Evolutionary conservation across 2,329 filamentous ascomycete genomes (phyloP).

Genomic region (Clonostachys byssicola): DNA sequence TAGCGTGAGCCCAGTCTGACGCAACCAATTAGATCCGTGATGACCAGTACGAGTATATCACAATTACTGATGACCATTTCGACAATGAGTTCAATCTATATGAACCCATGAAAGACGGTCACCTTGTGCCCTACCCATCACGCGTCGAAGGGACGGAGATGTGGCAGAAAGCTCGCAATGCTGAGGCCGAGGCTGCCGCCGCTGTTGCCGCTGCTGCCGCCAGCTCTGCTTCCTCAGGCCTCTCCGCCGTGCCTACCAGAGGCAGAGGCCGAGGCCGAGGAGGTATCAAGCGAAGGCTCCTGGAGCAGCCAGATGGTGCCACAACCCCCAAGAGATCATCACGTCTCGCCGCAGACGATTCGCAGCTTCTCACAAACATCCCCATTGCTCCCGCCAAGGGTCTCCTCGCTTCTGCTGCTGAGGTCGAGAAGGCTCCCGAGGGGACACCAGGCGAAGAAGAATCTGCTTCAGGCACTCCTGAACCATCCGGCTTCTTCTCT

Average conservation of each 20-base stretch:
- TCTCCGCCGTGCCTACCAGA: constrained; percentile 22
- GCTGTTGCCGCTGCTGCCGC: constrained; percentile 14
- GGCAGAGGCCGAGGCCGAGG: constrained; percentile 25
- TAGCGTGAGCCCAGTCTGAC: neutral
- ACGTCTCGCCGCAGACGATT: constrained; percentile 22
- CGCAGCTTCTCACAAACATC: constrained; percentile 13
- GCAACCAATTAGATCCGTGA: constrained; percentile 25
- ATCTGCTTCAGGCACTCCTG: constrained; percentile 27
- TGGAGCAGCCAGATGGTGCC: constrained; percentile 42
- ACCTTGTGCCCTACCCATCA: constrained; percentile 39
- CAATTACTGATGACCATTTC: constrained; percentile 37
- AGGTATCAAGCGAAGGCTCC: constrained; percentile 44
- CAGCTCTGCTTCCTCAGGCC: constrained; percentile 1
- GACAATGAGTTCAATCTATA: constrained; percentile 37
- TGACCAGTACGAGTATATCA: constrained; percentile 38
- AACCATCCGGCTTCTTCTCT: constrained; percentile 16
- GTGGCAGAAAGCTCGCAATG: constrained; percentile 28
- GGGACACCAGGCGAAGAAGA: constrained; percentile 25
- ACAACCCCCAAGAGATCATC: constrained; percentile 42
- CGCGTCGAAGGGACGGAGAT: constrained; percentile 35
- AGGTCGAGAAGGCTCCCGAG: constrained; percentile 25
- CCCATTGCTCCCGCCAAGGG: constrained; percentile 29
- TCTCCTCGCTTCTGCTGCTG: constrained; percentile 30
- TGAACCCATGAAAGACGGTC: constrained; percentile 30
- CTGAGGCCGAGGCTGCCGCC: constrained; percentile 27